Evolutionary conservation across 139 green algal species (phyloP).

Genomic region (Picochlorum sp.): DNA sequence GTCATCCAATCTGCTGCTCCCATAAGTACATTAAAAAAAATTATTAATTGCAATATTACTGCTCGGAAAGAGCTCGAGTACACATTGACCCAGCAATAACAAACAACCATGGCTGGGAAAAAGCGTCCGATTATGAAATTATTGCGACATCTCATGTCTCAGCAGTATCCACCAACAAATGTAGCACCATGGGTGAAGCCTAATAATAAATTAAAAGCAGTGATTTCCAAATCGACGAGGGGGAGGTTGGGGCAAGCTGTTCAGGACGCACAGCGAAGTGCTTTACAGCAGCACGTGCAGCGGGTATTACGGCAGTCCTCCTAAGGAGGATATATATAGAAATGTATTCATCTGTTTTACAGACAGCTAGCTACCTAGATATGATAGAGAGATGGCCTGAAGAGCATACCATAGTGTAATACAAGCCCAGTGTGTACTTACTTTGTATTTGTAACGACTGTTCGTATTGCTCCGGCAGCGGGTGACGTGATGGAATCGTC

Average conservation of each 20-base stretch:
- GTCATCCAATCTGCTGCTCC: too few relatives aligned
- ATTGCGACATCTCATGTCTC: neutral
- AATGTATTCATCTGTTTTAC: too few relatives aligned
- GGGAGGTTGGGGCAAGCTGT: neutral
- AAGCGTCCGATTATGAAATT: neutral
- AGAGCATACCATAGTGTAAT: too few relatives aligned
- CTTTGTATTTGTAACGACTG: too few relatives aligned
- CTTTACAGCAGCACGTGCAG: neutral
- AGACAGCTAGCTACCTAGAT: too few relatives aligned
- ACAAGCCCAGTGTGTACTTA: too few relatives aligned
- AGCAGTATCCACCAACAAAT: neutral
- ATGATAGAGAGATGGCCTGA: too few relatives aligned
- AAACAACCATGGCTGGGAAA: neutral
- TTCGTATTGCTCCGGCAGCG: neutral
- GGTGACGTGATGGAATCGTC: slow-evolving; percentile 14
- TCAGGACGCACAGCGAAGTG: neutral
- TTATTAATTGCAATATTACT: too few relatives aligned
- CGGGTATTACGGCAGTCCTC: neutral
- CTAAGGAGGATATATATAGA: too few relatives aligned
- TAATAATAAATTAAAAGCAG: neutral
- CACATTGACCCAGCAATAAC: neutral
- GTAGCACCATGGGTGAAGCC: neutral
- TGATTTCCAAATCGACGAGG: neutral
- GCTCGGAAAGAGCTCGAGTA: too few relatives aligned
- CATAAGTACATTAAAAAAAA: too few relatives aligned